Evolutionary conservation across 2,329 filamentous ascomycete species (phyloP).

Genomic region (Bipolaris oryzae): DNA sequence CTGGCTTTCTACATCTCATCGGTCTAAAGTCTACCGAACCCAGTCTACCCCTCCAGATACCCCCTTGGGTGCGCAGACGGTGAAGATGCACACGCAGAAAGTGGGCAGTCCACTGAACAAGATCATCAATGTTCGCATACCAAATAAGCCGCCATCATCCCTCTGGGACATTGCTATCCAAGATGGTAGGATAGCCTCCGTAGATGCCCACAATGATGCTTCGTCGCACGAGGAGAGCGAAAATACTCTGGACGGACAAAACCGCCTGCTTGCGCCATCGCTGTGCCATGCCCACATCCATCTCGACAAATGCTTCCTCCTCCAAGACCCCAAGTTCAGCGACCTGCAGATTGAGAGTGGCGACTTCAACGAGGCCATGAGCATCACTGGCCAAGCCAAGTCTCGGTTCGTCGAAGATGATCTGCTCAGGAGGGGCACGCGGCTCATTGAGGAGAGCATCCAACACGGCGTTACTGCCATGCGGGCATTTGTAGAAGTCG

Average conservation of each 20-base stretch:
- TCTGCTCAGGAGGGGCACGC: constrained; percentile 67
- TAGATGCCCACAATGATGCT: constrained; percentile 37
- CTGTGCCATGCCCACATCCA: constrained; percentile 77
- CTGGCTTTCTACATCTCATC: constrained; percentile 4
- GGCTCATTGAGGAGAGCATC: constrained; percentile 70
- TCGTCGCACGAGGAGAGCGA: constrained; percentile 18
- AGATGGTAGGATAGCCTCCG: constrained; percentile 42
- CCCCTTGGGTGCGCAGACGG: constrained; percentile 1
- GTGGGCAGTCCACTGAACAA: constrained; percentile 27
- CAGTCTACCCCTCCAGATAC: not conserved
- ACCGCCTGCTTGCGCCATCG: constrained; percentile 57
- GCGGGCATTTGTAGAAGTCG: constrained; percentile 74
- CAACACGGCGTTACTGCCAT: constrained; percentile 70
- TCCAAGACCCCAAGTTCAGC: constrained; percentile 64
- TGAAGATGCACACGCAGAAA: constrained; percentile 8
- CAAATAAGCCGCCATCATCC: constrained; percentile 34
- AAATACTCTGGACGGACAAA: constrained; percentile 50
- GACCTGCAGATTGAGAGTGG: constrained; percentile 66
- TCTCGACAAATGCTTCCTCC: constrained; percentile 69
- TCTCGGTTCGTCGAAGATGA: constrained; percentile 65
- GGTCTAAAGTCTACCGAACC: not conserved
- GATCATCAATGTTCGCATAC: constrained; percentile 45
- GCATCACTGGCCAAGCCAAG: constrained; percentile 65
- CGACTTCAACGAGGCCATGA: constrained; percentile 69
- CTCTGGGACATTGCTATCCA: constrained; percentile 48